A percentile compares a stretch with the other conserved stretches of the same genome.
phyloP scores from a whole-genome alignment of 208 protist species.

The Trypanosoma avium region DNA sequence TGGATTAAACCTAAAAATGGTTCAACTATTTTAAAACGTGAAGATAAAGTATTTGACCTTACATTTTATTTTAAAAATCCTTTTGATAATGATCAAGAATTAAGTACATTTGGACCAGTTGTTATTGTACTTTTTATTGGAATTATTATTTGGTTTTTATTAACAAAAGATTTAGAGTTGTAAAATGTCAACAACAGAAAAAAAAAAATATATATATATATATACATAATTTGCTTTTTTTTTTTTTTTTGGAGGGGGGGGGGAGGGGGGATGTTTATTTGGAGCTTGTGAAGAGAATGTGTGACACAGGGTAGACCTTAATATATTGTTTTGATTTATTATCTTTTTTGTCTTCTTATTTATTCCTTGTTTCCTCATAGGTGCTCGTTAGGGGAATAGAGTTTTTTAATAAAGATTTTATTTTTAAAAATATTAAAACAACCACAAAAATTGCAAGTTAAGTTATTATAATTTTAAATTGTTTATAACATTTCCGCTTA shows the following conservation, averaged over 20 bases:
- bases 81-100: slow-evolving; percentile 25
- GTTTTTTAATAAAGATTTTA: too few relatives aligned
- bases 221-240: too few relatives aligned
- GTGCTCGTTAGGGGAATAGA: neutral
- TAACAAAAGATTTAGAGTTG: slow-evolving; percentile 65
- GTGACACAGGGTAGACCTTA: too few relatives aligned
- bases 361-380: too few relatives aligned
- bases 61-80: slow-evolving; percentile 46
- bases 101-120: slow-evolving; percentile 28
- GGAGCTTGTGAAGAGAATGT: neutral
- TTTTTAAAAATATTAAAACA: too few relatives aligned
- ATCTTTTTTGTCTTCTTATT: too few relatives aligned
- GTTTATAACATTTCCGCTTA: too few relatives aligned
- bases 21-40: slow-evolving; percentile 19
- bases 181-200: slow-evolving; percentile 13
- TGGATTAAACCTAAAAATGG: slow-evolving; percentile 28
- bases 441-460: too few relatives aligned
- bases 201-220: slow-evolving; percentile 9
- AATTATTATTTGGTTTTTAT: slow-evolving; percentile 55
- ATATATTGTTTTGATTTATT: too few relatives aligned
- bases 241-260: too few relatives aligned
- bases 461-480: too few relatives aligned
- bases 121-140: slow-evolving; percentile 33
- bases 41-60: slow-evolving; percentile 47
- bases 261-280: too few relatives aligned